These are phyloP conservation scores for Otatea glauca DNA, from an alignment of 176 grass and related monocot species.

Conservation along the genomic window DNA sequence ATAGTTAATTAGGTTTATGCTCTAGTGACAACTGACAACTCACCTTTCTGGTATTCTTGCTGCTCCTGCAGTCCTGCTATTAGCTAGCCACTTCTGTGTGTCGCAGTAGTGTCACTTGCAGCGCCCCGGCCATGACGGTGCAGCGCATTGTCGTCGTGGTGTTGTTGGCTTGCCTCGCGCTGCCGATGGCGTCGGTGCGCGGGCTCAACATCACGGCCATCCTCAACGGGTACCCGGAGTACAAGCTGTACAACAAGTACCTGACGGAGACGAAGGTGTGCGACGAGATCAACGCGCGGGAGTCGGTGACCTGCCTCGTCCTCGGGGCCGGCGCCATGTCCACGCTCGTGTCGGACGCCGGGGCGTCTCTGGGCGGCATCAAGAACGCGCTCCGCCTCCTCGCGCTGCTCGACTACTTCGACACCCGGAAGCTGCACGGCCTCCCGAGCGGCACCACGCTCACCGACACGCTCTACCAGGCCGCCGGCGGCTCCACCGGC, in stretches of 20 bases:
- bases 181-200: neutral
- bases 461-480: slow-evolving; percentile 83
- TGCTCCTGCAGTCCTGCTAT: neutral
- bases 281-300: slow-evolving; percentile 91
- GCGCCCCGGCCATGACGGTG: slow-evolving; percentile 36
- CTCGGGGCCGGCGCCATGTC: slow-evolving; percentile 73
- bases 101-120: neutral
- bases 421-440: slow-evolving; percentile 72
- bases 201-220: slow-evolving; percentile 90
- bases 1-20: slow-evolving; percentile 30
- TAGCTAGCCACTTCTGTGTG: neutral
- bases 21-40: no score
- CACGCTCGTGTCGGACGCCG: slow-evolving; percentile 58
- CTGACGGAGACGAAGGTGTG: slow-evolving; percentile 86
- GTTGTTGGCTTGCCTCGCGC: slow-evolving; percentile 33
- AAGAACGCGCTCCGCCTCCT: slow-evolving; percentile 89
- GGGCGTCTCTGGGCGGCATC: slow-evolving; percentile 64
- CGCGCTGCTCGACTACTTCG: slow-evolving; percentile 89
- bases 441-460: slow-evolving; percentile 55
- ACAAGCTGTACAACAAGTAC: slow-evolving; percentile 84
- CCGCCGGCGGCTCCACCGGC: slow-evolving; percentile 65
- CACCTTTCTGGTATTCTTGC: no score
- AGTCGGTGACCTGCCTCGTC: slow-evolving; percentile 74
- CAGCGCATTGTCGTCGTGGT: slow-evolving; percentile 6
- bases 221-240: slow-evolving; percentile 68